Base-by-base conservation (phyloP, 2,329 filamentous ascomycete genomes). In the Torrubiella hemipterigena region DNA sequence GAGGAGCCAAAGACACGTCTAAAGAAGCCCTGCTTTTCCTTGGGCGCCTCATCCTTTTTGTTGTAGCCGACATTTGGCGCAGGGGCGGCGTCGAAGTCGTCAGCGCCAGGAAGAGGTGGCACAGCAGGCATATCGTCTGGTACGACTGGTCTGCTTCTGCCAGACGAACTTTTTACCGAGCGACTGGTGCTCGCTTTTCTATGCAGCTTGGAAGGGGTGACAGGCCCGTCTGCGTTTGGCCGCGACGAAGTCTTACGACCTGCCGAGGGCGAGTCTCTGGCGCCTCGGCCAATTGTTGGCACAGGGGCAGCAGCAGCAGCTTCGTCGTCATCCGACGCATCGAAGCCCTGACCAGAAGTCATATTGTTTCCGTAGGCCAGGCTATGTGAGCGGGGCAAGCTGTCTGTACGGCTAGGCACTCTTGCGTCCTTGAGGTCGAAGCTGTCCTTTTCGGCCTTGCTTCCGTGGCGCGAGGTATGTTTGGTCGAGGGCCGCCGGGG, bases 11-110 rank as follows among this genome's bases (percentile, higher is more conserved):
- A 96, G 23, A 96, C 82, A 40, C 89, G 76, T 45, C 85, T 77
- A 62, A 96, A 96, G 62, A 98, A 96, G 14, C 91, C 87, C 7
- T 73, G 82, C 35, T 77, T 75, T 47, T 84, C 78, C 49, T 81
- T 83, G 31, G 64, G 51, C 34, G 32, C 49, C 31, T 69, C 67
- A 44, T 73, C 74, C 22, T 64, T 51, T 50, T 75, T 75, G 40
- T 67, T 67, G 43, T 75, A 76, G 28, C 69, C 67, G 29, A 75
- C 61, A 41, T 66, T 61, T 13, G 71, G 71, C 21, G 70, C 67
- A 5, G 71, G 71, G 12, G 71, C 71, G 19, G 70, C 63, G 34
- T 71, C 67, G 31, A 62, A 46, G 34, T 67, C 63, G 33, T 50
- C 38, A 35, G 49, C 39, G 34, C 47, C 40, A 31, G 27, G 29